Evolutionary conservation across 441 rosid genomes (phyloP), one percentile per base, ranked within the genome.

Genomic region (Iberis amara): DNA sequence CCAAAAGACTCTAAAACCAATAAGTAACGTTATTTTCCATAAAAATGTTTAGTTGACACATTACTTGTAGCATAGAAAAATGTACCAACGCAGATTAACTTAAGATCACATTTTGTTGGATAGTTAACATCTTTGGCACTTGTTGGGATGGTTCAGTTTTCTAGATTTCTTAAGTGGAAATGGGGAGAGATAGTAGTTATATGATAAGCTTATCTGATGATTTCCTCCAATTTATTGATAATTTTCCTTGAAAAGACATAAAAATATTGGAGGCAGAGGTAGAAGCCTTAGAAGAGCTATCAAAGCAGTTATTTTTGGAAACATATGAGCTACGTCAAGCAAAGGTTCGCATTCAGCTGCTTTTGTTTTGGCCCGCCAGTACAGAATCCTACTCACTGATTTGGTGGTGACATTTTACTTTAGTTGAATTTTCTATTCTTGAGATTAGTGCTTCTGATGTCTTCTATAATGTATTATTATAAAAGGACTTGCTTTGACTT

Each of bases 291-390:
- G 96, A 85, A 64, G 94, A 85, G 72, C 91, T 88, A 23, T 85
- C 94, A 15, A 88, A 85, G 83, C 96, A 88, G 71, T 77, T 88
- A 32, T 88, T 88, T 77, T 66, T 88, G 77, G 96, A 88, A 74
- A 85, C 85, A 43, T 88, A 81, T 63, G 96, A 88, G 77, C 94
- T 88, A 72, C 89, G 84, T 59, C 89, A 82, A 64, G 82, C 96
- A 52, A 88, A 85, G 91, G 94, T 88, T 59, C 61, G 8, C 59
- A 52, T 47, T 55, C 52, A 50, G 36, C 27, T 13, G 32, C 37
- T 23, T 46, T 42, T 13, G 5, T 35, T 30, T 26, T 47, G 24
- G 14, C 12, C 6, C 30, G 6, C 30, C 6, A 6, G 30, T 47
- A 14, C 54, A 14, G 5, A 26, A 15, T 7, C 24, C 23, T 26